Percentiles rank a stretch among this genome's conserved stretches.
Conservation (phyloP, 2,329 filamentous ascomycete species). For the Sclerotinia borealis region DNA sequence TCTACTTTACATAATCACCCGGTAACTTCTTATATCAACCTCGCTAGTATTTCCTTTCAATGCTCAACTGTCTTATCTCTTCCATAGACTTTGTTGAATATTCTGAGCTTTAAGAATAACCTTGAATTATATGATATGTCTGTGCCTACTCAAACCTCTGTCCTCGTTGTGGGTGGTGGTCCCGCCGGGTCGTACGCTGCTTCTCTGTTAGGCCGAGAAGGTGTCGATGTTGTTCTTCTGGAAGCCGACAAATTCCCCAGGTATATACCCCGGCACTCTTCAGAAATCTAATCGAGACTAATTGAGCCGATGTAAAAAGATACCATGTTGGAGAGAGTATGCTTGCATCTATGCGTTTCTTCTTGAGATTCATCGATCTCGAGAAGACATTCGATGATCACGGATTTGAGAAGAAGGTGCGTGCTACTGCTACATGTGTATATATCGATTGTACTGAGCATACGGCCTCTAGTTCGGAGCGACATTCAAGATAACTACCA, state of each 20-base stretch:
- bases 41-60: neutral
- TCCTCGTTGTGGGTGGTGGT: constrained; percentile 41
- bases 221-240: constrained; percentile 39
- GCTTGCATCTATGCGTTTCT: constrained; percentile 36
- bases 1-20: neutral
- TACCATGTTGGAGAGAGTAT: constrained; percentile 36
- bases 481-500: constrained; percentile 10
- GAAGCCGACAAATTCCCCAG: constrained; percentile 40
- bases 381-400: constrained; percentile 36
- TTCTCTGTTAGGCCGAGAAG: constrained; percentile 39
- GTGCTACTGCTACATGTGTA: neutral
- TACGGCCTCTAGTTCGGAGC: constrained; percentile 7
- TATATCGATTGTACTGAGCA: neutral
- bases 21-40: neutral
- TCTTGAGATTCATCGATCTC: constrained; percentile 40
- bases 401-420: constrained; percentile 38
- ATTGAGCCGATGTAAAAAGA: constrained; percentile 17
- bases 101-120: neutral
- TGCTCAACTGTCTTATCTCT: neutral
- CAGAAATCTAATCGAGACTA: neutral
- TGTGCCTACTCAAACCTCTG: constrained; percentile 15
- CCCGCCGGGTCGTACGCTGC: constrained; percentile 43
- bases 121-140: neutral
- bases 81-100: neutral
- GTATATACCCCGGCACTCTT: constrained; percentile 21